A percentile compares a stretch with the other conserved stretches of the same genome.
These are phyloP conservation scores for Cutaneotrichosporon cyanovorans DNA, from an alignment of 1,284 basidiomycete species.

Conservation along the genomic window DNA sequence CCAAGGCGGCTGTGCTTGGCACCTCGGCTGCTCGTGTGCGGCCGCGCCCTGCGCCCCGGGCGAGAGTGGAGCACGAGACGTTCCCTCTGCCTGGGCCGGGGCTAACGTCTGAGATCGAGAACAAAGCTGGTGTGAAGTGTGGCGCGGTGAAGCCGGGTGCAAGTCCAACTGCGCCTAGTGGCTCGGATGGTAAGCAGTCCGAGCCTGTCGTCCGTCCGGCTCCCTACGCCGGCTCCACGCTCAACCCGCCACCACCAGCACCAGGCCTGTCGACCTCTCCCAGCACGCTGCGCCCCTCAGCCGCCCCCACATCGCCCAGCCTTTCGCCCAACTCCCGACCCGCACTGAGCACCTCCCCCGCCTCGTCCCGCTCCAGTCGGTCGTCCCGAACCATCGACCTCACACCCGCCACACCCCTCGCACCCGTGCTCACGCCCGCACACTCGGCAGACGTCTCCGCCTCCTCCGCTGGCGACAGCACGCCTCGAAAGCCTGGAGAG, in stretches of 20 bases:
- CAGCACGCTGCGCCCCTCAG: too few relatives aligned
- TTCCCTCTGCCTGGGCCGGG: slow-evolving; percentile 13
- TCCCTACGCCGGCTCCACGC: too few relatives aligned
- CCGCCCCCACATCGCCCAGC: too few relatives aligned
- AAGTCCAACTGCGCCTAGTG: too few relatives aligned
- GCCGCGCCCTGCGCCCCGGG: too few relatives aligned
- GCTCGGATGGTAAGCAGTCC: too few relatives aligned
- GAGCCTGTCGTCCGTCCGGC: too few relatives aligned
- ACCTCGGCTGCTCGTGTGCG: not conserved
- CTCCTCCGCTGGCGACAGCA: not conserved
- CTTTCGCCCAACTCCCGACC: not conserved
- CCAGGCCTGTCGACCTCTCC: too few relatives aligned
- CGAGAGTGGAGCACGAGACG: not conserved
- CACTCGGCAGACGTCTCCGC: slow-evolving; percentile 8
- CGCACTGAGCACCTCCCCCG: slow-evolving; percentile 1
- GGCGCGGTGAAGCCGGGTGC: too few relatives aligned
- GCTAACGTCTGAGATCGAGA: not conserved
- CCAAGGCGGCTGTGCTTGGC: slow-evolving; percentile 9
- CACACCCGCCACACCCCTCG: slow-evolving; percentile 6
- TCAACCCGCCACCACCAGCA: too few relatives aligned
- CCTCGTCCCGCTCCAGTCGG: not conserved
- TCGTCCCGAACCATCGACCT: slow-evolving; percentile 7
- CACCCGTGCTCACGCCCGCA: slow-evolving; percentile 13
- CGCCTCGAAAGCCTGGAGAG: not conserved
- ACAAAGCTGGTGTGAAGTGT: not conserved